phyloP scores from a whole-genome alignment of 2,329 filamentous ascomycete genomes.

The Claviceps sp. region DNA sequence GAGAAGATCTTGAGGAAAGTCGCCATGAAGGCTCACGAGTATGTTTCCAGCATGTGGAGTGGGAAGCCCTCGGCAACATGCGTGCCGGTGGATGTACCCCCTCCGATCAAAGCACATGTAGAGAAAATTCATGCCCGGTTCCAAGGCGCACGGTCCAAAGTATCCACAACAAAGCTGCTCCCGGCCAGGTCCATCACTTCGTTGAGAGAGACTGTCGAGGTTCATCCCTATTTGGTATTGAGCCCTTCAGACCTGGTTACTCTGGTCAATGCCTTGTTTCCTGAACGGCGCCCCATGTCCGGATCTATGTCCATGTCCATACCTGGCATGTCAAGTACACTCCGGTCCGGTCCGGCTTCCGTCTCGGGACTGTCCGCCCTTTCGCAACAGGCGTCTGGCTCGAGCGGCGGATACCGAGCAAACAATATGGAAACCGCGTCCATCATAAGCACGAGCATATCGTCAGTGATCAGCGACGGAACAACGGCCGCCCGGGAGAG shows the following conservation, averaged over 20 bases:
- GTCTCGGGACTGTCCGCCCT: slow-evolving; percentile 53
- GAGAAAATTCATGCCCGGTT: slow-evolving; percentile 59
- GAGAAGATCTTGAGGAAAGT: slow-evolving; percentile 72
- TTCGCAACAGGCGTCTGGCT: slow-evolving; percentile 55
- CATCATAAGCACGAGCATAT: slow-evolving; percentile 58
- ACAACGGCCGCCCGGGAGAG: slow-evolving; percentile 52
- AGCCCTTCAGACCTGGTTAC: slow-evolving; percentile 69
- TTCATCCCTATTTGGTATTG: slow-evolving; percentile 67
- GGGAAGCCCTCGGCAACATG: slow-evolving; percentile 45
- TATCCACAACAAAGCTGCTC: slow-evolving; percentile 43
- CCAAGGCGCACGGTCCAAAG: slow-evolving; percentile 35
- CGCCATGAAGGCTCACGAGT: slow-evolving; percentile 63
- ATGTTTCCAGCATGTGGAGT: slow-evolving; percentile 68
- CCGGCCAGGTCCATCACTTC: slow-evolving; percentile 61
- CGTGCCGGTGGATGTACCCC: slow-evolving; percentile 34
- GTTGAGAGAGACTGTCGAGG: slow-evolving; percentile 60
- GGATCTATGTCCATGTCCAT: slow-evolving; percentile 25
- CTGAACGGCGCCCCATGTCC: slow-evolving; percentile 54
- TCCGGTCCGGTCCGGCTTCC: slow-evolving; percentile 53
- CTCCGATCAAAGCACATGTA: slow-evolving; percentile 53
- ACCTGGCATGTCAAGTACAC: slow-evolving; percentile 47
- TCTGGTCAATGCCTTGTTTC: slow-evolving; percentile 72
- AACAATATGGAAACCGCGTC: slow-evolving; percentile 51
- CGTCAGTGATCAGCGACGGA: slow-evolving; percentile 55
- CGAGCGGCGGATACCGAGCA: slow-evolving; percentile 24